These are phyloP conservation scores for Piper betle DNA, from an alignment of 164 flowering plant genomes.

Conservation along the genomic window DNA sequence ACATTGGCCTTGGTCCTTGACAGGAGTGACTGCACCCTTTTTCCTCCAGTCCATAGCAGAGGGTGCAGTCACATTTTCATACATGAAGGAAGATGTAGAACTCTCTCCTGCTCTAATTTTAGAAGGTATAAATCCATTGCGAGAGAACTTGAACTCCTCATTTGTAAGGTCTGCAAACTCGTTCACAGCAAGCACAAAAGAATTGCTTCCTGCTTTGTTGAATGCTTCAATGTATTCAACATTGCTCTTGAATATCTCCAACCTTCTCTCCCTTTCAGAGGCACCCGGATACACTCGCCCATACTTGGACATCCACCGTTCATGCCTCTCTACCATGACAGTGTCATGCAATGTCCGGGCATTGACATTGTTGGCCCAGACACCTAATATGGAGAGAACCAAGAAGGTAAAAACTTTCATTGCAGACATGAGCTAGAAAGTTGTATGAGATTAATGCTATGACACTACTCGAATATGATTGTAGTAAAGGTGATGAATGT, in stretches of 20 bases:
- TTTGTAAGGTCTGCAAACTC: too few species aligned
- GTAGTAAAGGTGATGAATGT: too few species aligned
- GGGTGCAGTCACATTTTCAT: background rate
- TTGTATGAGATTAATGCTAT: too few species aligned
- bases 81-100: too few species aligned
- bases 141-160: too few species aligned
- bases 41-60: background rate
- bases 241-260: background rate
- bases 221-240: background rate
- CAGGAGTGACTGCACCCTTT: background rate
- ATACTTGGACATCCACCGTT: background rate
- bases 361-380: background rate
- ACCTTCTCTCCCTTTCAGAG: background rate
- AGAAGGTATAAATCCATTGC: too few species aligned
- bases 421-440: too few species aligned
- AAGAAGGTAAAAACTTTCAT: background rate
- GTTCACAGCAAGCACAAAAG: too few species aligned
- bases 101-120: too few species aligned
- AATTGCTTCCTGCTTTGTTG: background rate
- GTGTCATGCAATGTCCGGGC: background rate
- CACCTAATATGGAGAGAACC: background rate
- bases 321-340: background rate
- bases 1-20: slow-evolving; percentile 10
- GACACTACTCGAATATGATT: too few species aligned
- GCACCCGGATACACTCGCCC: background rate